Evolutionary conservation across 1,284 basidiomycete species (phyloP), one percentile per base, ranked within the genome.

Genomic region (Golubevia sp.): DNA sequence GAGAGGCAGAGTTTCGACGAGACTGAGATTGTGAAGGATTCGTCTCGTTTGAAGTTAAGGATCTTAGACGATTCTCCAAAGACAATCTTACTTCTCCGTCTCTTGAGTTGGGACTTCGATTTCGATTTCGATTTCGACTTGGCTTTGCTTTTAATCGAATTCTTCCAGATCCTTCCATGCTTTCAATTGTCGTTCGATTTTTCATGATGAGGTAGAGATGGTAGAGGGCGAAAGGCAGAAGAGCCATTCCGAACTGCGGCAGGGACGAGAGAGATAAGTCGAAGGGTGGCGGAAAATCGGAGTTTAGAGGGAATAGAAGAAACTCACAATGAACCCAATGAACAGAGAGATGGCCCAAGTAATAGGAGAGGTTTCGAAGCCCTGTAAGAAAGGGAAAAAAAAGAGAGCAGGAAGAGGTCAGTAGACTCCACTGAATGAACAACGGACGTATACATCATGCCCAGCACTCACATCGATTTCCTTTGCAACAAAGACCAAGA

Each of bases 181-280:
- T 72, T 61, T 82, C 79, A 58, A 82, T 71, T 44, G 79, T 80
- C 8, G 79, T 82, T 24, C 68, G 60, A 57, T 82, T 82, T 53
- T 51, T 60, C 56, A 58, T 62, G 21, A 78, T 73, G 27, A 82
- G 57, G 44, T 67, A 82, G 5, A 67, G 63, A 62, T 82, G 79
- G 55, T 77, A 82, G 4, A 65, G 58, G 0, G 67, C 60, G 55
- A 82, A 82, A 1, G 79, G 79, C 3, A 71, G 56, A 54, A 82
- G 53, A 27, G 70, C 67, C 5, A 73, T 30, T 5, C 59, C 59
- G 21, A 62, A 62, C 21, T 52, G 50, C 7, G 13, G 50, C 5
- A 7, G 5, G 50, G 11, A 27, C 7, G 50, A 52, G 5, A 52
- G 13, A 52, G 50, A 13, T 5, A 52, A 11, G 11, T 5, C 4